phyloP scores from a whole-genome alignment of 305 asterid species.

The Fraxinus sp. region DNA sequence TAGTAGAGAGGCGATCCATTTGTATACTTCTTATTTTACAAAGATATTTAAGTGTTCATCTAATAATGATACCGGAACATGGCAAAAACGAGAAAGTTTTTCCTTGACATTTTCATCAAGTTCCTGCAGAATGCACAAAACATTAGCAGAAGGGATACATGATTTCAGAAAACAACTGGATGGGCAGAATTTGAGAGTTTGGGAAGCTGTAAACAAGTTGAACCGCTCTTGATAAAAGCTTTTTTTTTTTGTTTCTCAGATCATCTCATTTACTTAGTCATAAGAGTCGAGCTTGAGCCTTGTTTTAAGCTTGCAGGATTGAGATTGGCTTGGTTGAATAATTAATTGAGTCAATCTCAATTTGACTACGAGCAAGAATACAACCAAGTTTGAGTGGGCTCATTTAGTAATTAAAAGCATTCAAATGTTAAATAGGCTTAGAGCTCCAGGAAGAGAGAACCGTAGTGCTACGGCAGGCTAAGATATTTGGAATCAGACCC shows the following conservation, averaged over 20 bases:
- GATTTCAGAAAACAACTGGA: background rate
- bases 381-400: background rate
- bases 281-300: background rate
- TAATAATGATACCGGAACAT: conserved; percentile 66
- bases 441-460: conserved; percentile 31
- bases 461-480: conserved; percentile 91
- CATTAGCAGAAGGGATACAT: conserved; percentile 21
- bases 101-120: conserved; percentile 73
- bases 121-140: conserved; percentile 49
- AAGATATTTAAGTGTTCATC: background rate
- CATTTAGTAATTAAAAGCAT: background rate
- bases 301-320: background rate
- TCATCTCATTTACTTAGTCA: background rate
- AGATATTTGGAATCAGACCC: conserved; percentile 80
- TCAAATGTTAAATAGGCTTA: background rate
- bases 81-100: conserved; percentile 84
- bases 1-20: conserved; percentile 13
- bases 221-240: background rate
- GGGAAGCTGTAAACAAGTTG: background rate
- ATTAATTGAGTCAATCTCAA: background rate
- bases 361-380: background rate
- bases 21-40: conserved; percentile 4
- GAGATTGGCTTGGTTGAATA: background rate
- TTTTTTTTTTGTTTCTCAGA: background rate
- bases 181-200: background rate